These are phyloP conservation scores for Sporothrix euskadiensis DNA, from an alignment of 2,329 filamentous ascomycete species.

Conservation along the genomic window DNA sequence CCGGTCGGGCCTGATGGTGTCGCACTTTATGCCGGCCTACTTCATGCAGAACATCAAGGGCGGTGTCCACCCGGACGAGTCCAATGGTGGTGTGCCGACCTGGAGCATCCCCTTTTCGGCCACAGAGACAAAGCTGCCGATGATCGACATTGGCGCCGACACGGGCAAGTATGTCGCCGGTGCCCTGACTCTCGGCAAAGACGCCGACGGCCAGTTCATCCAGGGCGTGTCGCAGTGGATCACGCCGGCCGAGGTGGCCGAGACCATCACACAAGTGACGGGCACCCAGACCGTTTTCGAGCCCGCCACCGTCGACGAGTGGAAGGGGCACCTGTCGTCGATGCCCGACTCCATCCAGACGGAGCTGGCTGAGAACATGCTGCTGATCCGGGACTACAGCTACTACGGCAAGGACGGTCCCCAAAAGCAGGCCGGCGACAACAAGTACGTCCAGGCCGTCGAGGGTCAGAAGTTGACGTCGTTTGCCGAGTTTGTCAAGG, in stretches of 20 bases:
- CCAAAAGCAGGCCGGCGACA: slow-evolving; percentile 39
- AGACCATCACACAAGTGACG: background rate
- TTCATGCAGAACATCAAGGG: slow-evolving; percentile 55
- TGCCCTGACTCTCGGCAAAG: background rate
- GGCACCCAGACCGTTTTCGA: background rate
- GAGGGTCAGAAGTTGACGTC: slow-evolving; percentile 45
- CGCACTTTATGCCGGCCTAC: slow-evolving; percentile 44
- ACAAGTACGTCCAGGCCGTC: slow-evolving; percentile 44
- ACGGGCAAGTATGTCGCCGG: slow-evolving; percentile 39
- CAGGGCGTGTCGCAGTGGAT: slow-evolving; percentile 19
- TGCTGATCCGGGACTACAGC: slow-evolving; percentile 52
- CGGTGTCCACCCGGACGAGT: slow-evolving; percentile 36
- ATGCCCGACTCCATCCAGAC: background rate
- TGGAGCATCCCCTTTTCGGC: slow-evolving; percentile 38
- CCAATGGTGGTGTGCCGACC: slow-evolving; percentile 39
- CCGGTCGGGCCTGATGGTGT: slow-evolving; percentile 53
- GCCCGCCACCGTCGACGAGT: background rate
- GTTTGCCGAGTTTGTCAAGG: slow-evolving; percentile 45
- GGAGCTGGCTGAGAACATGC: slow-evolving; percentile 38
- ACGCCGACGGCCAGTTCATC: background rate
- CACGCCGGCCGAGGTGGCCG: background rate
- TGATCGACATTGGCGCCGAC: slow-evolving; percentile 41
- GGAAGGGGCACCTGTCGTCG: background rate
- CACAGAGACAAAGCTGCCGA: slow-evolving; percentile 39
- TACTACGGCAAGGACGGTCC: slow-evolving; percentile 46